Evolutionary conservation across 345 rosid species (phyloP).

Genomic region (Lepidium didymum): DNA sequence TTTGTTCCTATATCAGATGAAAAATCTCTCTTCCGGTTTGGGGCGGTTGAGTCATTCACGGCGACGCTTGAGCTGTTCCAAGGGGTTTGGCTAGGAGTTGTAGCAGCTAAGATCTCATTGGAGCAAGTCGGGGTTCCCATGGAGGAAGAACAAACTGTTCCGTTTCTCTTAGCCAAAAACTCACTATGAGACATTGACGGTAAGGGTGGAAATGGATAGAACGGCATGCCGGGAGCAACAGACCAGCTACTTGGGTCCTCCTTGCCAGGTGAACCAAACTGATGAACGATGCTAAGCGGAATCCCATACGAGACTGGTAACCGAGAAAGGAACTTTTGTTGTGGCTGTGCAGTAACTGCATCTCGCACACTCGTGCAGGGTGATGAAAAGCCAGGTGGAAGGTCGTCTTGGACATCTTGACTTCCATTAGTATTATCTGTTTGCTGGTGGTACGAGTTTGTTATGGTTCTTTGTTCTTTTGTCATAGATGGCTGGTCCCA

Average conservation of each 20-base stretch:
- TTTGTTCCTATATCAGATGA: conserved; percentile 58
- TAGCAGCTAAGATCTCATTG: conserved; percentile 34
- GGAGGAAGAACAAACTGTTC: conserved; percentile 13
- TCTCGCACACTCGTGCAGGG: conserved; percentile 32
- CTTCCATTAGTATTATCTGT: conserved; percentile 11
- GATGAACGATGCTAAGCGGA: conserved; percentile 57
- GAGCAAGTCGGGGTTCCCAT: conserved; percentile 13
- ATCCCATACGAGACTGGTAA: conserved; percentile 78
- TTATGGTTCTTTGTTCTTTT: conserved; percentile 32
- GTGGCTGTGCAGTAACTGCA: conserved; percentile 43
- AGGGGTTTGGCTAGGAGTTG: conserved; percentile 27
- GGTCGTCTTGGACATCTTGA: conserved; percentile 44
- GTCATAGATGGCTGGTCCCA: conserved; percentile 83
- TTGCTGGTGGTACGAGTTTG: conserved; percentile 24
- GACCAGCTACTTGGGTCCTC: conserved; percentile 50
- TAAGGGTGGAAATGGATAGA: conserved; percentile 82
- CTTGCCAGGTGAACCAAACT: conserved; percentile 47
- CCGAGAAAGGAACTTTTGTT: conserved; percentile 52
- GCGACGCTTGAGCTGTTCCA: conserved; percentile 27
- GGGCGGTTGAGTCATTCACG: conserved; percentile 20
- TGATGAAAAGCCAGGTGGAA: conserved; percentile 88
- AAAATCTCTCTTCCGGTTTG: conserved; percentile 45
- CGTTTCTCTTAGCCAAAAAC: conserved; percentile 30
- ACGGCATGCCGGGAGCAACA: conserved; percentile 80
- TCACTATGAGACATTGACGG: conserved; percentile 49